phyloP scores from a whole-genome alignment of 2,329 filamentous ascomycete species.

The Rhexocercosporidium sp. region DNA sequence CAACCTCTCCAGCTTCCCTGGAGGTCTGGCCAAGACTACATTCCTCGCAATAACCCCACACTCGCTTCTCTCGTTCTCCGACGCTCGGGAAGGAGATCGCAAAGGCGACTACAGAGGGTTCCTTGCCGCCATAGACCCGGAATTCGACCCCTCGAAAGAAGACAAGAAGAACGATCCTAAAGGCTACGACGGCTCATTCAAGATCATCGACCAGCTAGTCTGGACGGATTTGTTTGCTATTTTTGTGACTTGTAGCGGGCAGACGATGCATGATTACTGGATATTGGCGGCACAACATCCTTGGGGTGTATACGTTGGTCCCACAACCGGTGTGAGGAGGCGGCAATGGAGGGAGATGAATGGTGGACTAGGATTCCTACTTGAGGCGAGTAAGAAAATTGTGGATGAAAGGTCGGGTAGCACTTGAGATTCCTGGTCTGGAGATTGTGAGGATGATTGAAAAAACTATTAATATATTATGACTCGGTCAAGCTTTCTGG shows the following conservation, averaged over 20 bases:
- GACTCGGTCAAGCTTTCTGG: too few species aligned
- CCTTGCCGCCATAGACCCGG: constrained; percentile 13
- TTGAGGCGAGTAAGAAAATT: constrained; percentile 8
- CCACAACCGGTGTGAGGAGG: constrained; percentile 30
- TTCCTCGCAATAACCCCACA: constrained; percentile 29
- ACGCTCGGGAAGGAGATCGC: not conserved
- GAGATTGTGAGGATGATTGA: not conserved
- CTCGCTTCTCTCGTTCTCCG: constrained; percentile 21
- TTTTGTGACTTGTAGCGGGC: not conserved
- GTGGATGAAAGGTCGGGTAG: not conserved
- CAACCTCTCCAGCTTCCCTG: constrained; percentile 13
- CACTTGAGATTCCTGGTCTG: not conserved
- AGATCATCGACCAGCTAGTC: constrained; percentile 27
- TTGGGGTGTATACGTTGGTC: constrained; percentile 33
- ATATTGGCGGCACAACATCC: constrained; percentile 27
- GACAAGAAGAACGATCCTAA: not conserved
- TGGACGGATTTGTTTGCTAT: constrained; percentile 31
- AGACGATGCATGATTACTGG: constrained; percentile 23
- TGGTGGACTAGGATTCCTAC: constrained; percentile 18
- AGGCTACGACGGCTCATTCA: constrained; percentile 28
- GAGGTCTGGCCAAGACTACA: constrained; percentile 20
- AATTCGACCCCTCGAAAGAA: constrained; percentile 1
- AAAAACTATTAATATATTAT: too few species aligned
- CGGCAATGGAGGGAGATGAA: constrained; percentile 31
- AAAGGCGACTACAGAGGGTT: constrained; percentile 24